Percentiles rank a stretch among this genome's conserved stretches.
phyloP scores from a whole-genome alignment of 2,329 filamentous ascomycete genomes.

The Chaetomium sp. region DNA sequence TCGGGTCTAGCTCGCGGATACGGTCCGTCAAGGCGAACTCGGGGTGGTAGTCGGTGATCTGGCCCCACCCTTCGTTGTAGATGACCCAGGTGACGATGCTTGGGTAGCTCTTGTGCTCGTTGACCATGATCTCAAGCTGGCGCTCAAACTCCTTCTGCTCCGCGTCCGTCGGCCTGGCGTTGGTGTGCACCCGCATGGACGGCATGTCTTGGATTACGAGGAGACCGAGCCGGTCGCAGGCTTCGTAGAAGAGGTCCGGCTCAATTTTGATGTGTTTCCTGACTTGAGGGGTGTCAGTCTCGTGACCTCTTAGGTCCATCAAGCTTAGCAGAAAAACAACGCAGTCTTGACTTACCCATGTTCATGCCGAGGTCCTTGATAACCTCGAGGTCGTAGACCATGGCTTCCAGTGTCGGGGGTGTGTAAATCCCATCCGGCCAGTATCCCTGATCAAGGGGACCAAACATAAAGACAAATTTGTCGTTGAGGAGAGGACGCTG shows the following conservation, averaged over 20 bases:
- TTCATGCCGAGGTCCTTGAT: constrained; percentile 70
- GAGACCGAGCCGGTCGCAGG: constrained; percentile 66
- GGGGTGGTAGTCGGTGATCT: constrained; percentile 54
- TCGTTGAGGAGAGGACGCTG: constrained; percentile 67
- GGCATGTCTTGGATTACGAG: constrained; percentile 75
- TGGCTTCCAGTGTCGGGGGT: constrained; percentile 66
- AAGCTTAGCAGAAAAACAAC: too few species aligned
- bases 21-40: constrained; percentile 59
- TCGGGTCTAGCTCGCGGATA: constrained; percentile 61
- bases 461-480: constrained; percentile 68
- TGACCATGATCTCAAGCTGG: constrained; percentile 62
- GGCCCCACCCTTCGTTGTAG: constrained; percentile 74
- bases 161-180: constrained; percentile 44
- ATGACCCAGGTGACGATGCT: constrained; percentile 68
- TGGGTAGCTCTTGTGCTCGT: constrained; percentile 65
- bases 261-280: constrained; percentile 75
- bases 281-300: constrained; percentile 38
- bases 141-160: constrained; percentile 67
- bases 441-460: constrained; percentile 70
- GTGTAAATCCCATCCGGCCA: constrained; percentile 72
- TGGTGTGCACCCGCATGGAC: constrained; percentile 47
- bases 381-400: constrained; percentile 65
- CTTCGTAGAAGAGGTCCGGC: constrained; percentile 66
- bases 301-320: too few species aligned
- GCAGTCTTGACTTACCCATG: constrained; percentile 43